Evolutionary conservation across 768 basidiomycete genomes (phyloP).

Genomic region (Serendipita vermifera): DNA sequence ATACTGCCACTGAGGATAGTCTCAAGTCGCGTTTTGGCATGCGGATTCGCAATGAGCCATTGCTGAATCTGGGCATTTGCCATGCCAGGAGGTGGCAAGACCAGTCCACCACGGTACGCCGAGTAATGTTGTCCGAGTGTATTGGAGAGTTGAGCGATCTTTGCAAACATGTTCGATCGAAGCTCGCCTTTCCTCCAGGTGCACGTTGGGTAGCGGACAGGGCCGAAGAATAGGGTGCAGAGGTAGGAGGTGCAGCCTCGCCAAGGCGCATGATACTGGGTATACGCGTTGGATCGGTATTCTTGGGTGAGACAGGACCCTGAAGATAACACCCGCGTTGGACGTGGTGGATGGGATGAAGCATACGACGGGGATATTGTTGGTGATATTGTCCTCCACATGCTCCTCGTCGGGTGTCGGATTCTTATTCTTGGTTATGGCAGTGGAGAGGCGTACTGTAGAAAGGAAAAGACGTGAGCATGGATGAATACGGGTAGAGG

Average conservation of each 20-base stretch:
- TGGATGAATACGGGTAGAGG: too few species aligned
- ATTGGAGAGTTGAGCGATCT: constrained; percentile 11
- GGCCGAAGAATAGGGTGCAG: not conserved
- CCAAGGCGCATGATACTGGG: not conserved
- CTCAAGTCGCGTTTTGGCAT: constrained; percentile 68
- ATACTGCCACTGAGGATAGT: constrained; percentile 53
- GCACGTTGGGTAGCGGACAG: not conserved
- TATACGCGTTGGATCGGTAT: not conserved
- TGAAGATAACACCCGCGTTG: too few species aligned
- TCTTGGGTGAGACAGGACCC: not conserved
- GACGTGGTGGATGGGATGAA: not conserved
- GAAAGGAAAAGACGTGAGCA: constrained; percentile 18
- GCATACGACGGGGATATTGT: not conserved
- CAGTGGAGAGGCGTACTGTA: constrained; percentile 81
- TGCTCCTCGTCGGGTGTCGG: not conserved
- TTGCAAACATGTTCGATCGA: constrained; percentile 1
- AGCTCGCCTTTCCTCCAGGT: too few species aligned
- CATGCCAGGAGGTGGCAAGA: constrained; percentile 15
- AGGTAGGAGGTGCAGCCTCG: not conserved
- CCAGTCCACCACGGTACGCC: not conserved
- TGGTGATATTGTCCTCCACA: too few species aligned
- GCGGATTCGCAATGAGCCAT: constrained; percentile 45
- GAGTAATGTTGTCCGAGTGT: constrained; percentile 5
- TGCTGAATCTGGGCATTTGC: constrained; percentile 40
- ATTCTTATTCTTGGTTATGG: constrained; percentile 69